phyloP scores from a whole-genome alignment of 73 alveolate species.

The Uronychia binucleata region DNA sequence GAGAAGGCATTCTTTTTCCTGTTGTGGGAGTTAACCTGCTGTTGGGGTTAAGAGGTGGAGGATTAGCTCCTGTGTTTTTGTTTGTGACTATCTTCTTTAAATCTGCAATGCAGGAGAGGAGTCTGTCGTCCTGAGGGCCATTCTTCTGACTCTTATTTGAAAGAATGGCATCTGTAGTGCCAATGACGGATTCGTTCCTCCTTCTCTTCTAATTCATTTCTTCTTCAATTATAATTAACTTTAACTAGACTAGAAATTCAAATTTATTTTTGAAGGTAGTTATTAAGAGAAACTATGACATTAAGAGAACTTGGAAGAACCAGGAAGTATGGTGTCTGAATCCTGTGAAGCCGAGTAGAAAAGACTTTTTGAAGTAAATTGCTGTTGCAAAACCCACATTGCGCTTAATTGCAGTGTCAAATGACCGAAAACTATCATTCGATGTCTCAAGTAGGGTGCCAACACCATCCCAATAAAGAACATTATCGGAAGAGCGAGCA shows the following conservation, averaged over 20 bases:
- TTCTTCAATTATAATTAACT: neutral
- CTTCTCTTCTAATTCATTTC: neutral
- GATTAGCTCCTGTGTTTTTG: neutral
- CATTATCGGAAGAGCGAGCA: conserved; percentile 38
- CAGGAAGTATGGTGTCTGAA: neutral
- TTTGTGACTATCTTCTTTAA: neutral
- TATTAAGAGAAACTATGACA: neutral
- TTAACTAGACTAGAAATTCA: neutral
- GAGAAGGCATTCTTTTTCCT: neutral
- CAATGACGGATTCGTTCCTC: neutral
- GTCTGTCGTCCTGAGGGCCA: neutral
- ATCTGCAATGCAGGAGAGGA: neutral
- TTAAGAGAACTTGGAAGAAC: neutral
- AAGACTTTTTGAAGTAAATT: neutral
- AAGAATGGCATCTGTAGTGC: neutral
- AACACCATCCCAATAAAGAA: neutral
- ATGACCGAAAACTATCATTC: conserved; percentile 30
- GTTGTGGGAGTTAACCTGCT: neutral
- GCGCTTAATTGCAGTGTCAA: conserved; percentile 12
- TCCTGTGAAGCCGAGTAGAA: neutral
- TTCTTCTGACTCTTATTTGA: neutral
- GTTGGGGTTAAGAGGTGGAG: neutral
- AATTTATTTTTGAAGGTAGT: no score
- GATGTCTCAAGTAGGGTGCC: conserved; percentile 25
- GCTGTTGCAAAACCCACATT: neutral